Evolutionary conservation across 2,329 filamentous ascomycete genomes (phyloP).

Genomic region (Fonsecaea erecta): DNA sequence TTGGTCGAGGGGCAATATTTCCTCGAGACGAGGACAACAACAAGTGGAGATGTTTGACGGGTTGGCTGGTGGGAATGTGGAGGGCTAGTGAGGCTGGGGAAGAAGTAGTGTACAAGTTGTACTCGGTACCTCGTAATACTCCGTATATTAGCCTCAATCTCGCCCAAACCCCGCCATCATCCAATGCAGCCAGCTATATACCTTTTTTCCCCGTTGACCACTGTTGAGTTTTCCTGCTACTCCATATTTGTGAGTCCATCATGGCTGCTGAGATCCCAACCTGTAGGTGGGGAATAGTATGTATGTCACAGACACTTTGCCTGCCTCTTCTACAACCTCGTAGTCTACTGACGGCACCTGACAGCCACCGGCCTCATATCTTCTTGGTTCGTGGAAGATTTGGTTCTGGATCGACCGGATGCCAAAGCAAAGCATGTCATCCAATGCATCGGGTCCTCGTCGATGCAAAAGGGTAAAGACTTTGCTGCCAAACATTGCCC

Average conservation of each 20-base stretch:
- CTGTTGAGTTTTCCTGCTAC: background rate
- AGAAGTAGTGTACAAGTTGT: no score
- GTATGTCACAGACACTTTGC: conserved; percentile 17
- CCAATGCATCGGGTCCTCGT: conserved; percentile 52
- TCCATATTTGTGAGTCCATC: background rate
- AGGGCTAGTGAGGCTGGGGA: background rate
- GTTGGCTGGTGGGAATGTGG: background rate
- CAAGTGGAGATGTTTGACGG: background rate
- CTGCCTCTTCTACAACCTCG: background rate
- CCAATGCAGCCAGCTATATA: background rate
- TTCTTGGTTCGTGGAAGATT: conserved; percentile 53
- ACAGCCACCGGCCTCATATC: conserved; percentile 52
- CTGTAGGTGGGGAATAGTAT: conserved; percentile 34
- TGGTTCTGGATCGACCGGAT: conserved; percentile 45
- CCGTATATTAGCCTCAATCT: no score
- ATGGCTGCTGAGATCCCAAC: conserved; percentile 25
- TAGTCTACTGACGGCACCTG: background rate
- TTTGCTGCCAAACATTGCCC: conserved; percentile 45
- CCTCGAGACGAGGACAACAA: background rate
- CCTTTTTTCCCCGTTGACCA: no score
- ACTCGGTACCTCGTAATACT: no score
- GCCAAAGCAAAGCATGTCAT: conserved; percentile 50
- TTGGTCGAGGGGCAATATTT: background rate
- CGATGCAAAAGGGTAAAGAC: conserved; percentile 44
- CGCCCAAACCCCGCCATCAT: background rate